phyloP scores from a whole-genome alignment of 2,329 filamentous ascomycete species.

The Rhinocladiella mackenziei region DNA sequence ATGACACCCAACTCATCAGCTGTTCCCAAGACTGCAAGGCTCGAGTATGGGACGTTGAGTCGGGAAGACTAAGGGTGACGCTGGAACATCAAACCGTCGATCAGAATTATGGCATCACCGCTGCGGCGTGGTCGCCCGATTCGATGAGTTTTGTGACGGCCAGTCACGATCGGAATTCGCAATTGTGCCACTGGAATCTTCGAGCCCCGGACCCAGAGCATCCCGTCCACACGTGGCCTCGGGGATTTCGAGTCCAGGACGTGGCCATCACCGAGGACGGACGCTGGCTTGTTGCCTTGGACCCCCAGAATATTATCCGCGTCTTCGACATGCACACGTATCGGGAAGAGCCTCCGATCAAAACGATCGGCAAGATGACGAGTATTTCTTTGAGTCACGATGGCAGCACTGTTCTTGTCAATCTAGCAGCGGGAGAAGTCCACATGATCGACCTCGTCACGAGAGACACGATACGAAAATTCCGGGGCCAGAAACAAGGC shows the following conservation, averaged over 20 bases:
- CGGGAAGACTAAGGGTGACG: constrained; percentile 59
- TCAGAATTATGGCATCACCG: constrained; percentile 71
- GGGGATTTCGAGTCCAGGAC: constrained; percentile 73
- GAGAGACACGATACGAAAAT: constrained; percentile 67
- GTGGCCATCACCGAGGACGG: constrained; percentile 79
- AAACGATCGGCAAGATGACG: constrained; percentile 65
- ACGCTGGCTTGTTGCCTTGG: constrained; percentile 72
- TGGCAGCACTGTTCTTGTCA: constrained; percentile 76
- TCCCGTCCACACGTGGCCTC: constrained; percentile 40
- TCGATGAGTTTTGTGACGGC: constrained; percentile 74
- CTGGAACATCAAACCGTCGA: constrained; percentile 57
- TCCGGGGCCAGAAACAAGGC: constrained; percentile 69
- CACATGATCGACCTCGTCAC: constrained; percentile 73
- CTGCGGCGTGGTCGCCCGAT: constrained; percentile 83
- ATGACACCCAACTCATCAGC: constrained; percentile 79
- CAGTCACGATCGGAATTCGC: constrained; percentile 63
- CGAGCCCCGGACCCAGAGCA: constrained; percentile 12
- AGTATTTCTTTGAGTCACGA: constrained; percentile 78
- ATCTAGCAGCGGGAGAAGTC: constrained; percentile 71
- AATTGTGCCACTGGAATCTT: constrained; percentile 68
- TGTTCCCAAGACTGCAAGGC: constrained; percentile 73
- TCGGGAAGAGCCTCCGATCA: constrained; percentile 70
- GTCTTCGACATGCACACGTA: constrained; percentile 77
- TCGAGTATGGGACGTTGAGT: constrained; percentile 70
- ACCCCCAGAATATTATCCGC: constrained; percentile 65